Evolutionary conservation across 2,329 filamentous ascomycete genomes (phyloP), one percentile per base, ranked within the genome.

Genomic region (Phyllosticta paracitricarpa): DNA sequence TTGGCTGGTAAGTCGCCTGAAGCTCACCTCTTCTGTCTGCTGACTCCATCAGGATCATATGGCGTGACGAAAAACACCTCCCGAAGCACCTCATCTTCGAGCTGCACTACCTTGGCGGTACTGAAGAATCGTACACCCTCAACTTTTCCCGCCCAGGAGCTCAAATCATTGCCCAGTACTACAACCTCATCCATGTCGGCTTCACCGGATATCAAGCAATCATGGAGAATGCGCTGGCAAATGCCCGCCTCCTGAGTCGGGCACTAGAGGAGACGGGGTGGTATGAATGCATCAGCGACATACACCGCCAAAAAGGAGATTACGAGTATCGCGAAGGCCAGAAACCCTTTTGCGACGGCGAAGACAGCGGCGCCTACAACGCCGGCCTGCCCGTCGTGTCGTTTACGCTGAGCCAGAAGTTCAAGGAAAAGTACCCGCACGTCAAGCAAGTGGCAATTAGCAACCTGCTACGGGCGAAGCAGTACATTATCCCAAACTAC

Each of bases 401-500:
- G 0, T 89, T 89, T 72, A 77, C 80, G 12, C 77, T 89, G 63
- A 81, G 78, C 12, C 82, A 87, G 64, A 77, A 80, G 8, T 88
- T 87, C 73, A 81, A 81, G 69, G 76, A 79, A 62, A 73, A 84
- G 53, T 87, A 79, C 70, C 82, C 84, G 0, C 82, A 86, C 65
- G 76, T 88, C 63, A 83, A 85, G 72, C 86, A 89, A 71, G 84
- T 82, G 61, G 79, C 79, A 5, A 77, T 89, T 14, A 84, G 81
- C 59, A 82, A 85, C 19, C 72, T 89, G 51, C 72, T 88, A 61
- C 79, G 86, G 14, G 82, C 83, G 4, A 85, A 85, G 68, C 84
- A 88, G 72, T 89, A 87, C 76, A 88, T 89, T 63, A 84, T 89
- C 62, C 86, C 85, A 79, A 77, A 88, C 75, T 89, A 89, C 69